Conservation (phyloP, 345 rosid species). For the Corchorus capsularis region DNA sequence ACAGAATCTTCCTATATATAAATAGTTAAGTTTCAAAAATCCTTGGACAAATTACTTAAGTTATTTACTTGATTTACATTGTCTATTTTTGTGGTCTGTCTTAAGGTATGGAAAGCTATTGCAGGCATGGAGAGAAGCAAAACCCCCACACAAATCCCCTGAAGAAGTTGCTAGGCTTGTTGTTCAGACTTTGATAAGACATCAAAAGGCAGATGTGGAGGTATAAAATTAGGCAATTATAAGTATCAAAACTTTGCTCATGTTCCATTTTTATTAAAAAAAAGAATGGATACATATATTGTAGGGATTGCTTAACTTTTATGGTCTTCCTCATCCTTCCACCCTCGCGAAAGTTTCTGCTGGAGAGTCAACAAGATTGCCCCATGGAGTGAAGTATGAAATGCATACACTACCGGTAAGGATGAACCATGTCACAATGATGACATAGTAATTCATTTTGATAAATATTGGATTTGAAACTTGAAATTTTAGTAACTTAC, state of each 20-base stretch:
- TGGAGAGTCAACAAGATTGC: conserved; percentile 46
- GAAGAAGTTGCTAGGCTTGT: conserved; percentile 76
- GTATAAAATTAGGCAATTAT: conserved; percentile 34
- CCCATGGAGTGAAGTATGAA: conserved; percentile 58
- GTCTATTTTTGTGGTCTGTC: not conserved
- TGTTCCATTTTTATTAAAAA: not conserved
- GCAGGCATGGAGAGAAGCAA: conserved; percentile 79
- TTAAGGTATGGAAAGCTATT: conserved; percentile 76
- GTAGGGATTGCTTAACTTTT: conserved; percentile 80
- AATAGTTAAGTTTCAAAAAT: too few relatives aligned
- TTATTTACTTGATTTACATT: not conserved
- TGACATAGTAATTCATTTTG: not conserved
- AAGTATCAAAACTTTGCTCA: not conserved
- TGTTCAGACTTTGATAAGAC: conserved; percentile 54
- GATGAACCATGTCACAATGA: not conserved
- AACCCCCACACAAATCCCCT: conserved; percentile 66
- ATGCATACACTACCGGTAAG: conserved; percentile 74
- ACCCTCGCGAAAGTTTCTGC: conserved; percentile 33
- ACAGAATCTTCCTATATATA: not conserved
- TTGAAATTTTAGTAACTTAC: conserved; percentile 18
- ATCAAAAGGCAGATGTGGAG: conserved; percentile 85
- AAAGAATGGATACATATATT: not conserved
- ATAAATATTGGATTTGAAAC: not conserved
- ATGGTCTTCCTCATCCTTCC: conserved; percentile 71
- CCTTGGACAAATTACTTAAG: too few relatives aligned